Percentiles rank a stretch among this genome's conserved stretches.
Evolutionary conservation across 768 basidiomycete species (phyloP).

Genomic region (Suillus luteus): DNA sequence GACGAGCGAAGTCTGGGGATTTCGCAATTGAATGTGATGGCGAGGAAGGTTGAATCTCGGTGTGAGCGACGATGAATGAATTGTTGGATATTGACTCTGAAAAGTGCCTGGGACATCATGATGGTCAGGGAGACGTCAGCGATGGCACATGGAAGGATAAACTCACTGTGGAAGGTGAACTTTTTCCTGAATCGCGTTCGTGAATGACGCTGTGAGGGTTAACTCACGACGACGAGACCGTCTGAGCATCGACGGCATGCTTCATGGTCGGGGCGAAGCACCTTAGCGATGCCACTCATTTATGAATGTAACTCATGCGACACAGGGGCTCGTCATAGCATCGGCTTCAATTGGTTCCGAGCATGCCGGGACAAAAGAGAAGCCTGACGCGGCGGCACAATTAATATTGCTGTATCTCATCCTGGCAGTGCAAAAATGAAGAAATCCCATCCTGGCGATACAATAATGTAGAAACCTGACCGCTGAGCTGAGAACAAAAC

Average conservation of each 20-base stretch:
- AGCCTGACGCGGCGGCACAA: not conserved
- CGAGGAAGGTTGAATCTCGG: conserved; percentile 21
- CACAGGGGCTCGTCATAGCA: conserved; percentile 31
- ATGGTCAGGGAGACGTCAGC: not conserved
- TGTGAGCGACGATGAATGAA: conserved; percentile 23
- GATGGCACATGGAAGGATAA: not conserved
- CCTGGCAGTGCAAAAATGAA: conserved; percentile 1
- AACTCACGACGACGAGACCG: conserved; percentile 49
- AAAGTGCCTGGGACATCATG: conserved; percentile 17
- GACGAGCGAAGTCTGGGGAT: conserved; percentile 23
- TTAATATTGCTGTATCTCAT: not conserved
- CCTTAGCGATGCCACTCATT: conserved; percentile 25
- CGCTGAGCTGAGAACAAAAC: not conserved
- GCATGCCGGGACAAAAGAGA: conserved; percentile 8
- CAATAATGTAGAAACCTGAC: not conserved
- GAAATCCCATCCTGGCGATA: too few species aligned
- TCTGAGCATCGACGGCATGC: conserved; percentile 46
- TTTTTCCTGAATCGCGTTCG: conserved; percentile 47
- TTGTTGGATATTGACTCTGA: conserved; percentile 26
- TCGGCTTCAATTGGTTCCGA: conserved; percentile 21
- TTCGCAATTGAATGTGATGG: conserved; percentile 21
- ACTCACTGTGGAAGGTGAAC: conserved; percentile 36
- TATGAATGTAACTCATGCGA: conserved; percentile 29
- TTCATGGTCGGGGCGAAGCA: conserved; percentile 19
- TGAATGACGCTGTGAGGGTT: conserved; percentile 52